Conservation (phyloP, 345 rosid genomes). For the Gossypium mustelinum region DNA sequence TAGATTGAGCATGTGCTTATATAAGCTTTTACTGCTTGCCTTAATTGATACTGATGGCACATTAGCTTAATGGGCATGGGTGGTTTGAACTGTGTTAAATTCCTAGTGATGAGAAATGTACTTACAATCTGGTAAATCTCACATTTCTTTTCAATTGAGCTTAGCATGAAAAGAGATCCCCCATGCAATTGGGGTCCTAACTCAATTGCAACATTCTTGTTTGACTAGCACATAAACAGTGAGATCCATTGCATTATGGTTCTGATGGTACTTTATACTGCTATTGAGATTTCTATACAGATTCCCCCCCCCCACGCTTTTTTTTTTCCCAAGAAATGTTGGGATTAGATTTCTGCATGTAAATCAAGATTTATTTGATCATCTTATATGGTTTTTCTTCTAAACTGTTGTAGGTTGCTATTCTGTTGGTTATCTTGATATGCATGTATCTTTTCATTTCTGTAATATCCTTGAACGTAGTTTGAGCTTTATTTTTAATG, state of each 20-base stretch:
- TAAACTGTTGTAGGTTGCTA: not conserved
- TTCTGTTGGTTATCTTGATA: not conserved
- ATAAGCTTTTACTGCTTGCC: not conserved
- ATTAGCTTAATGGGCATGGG: not conserved
- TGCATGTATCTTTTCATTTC: not conserved
- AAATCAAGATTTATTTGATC: not conserved
- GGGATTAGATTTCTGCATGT: not conserved
- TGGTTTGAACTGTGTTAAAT: not conserved
- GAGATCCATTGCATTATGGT: not conserved
- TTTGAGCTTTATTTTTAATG: slow-evolving; percentile 9
- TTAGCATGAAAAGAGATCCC: not conserved
- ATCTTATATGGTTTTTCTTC: not conserved
- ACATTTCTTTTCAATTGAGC: not conserved
- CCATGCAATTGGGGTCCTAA: not conserved
- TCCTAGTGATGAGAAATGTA: not conserved
- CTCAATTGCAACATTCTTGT: not conserved
- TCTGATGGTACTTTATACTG: not conserved
- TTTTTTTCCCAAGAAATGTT: not conserved
- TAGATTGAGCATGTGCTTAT: not conserved
- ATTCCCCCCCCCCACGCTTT: not conserved
- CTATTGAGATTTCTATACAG: not conserved
- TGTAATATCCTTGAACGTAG: slow-evolving; percentile 1
- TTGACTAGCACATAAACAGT: not conserved
- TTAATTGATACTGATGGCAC: not conserved
- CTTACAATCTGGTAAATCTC: not conserved